phyloP scores from a whole-genome alignment of 2,329 filamentous ascomycete genomes.

The Meredithiella fracta region DNA sequence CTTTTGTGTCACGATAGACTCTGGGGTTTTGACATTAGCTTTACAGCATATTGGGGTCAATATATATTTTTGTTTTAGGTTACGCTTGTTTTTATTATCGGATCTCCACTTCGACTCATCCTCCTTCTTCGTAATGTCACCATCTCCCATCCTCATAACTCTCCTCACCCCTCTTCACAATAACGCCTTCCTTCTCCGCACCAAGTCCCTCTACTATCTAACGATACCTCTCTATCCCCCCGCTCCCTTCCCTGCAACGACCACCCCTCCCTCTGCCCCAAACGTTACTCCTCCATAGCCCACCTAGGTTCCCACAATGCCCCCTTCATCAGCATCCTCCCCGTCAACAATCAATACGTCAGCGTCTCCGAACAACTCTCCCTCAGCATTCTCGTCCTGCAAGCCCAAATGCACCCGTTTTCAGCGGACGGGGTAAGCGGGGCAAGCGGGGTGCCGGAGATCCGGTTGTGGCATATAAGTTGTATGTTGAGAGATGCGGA shows the following conservation, averaged over 20 bases:
- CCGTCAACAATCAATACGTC: constrained; percentile 43
- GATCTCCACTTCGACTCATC: too few relatives aligned
- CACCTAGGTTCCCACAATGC: constrained; percentile 49
- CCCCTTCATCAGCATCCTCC: constrained; percentile 41
- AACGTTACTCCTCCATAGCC: constrained; percentile 42
- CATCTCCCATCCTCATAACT: too few relatives aligned
- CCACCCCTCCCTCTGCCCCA: constrained; percentile 35
- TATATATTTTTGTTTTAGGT: too few relatives aligned
- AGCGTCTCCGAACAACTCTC: constrained; percentile 41
- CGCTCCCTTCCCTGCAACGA: constrained; percentile 36
- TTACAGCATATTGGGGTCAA: too few relatives aligned
- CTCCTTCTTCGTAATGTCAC: too few relatives aligned
- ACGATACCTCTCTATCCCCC: background rate
- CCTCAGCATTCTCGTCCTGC: constrained; percentile 46
- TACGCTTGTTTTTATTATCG: too few relatives aligned
- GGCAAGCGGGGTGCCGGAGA: constrained; percentile 14
- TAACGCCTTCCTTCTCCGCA: background rate
- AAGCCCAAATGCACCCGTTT: constrained; percentile 44
- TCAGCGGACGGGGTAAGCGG: constrained; percentile 19
- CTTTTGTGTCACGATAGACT: too few relatives aligned
- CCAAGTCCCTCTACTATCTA: background rate
- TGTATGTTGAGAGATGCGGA: constrained; percentile 45
- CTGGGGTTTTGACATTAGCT: too few relatives aligned
- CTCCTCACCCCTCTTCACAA: too few relatives aligned
- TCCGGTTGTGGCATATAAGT: constrained; percentile 48